Percentiles rank a stretch among this genome's conserved stretches.
Evolutionary conservation across 2,329 filamentous ascomycete species (phyloP).

Genomic region (Samsoniella hepiali): DNA sequence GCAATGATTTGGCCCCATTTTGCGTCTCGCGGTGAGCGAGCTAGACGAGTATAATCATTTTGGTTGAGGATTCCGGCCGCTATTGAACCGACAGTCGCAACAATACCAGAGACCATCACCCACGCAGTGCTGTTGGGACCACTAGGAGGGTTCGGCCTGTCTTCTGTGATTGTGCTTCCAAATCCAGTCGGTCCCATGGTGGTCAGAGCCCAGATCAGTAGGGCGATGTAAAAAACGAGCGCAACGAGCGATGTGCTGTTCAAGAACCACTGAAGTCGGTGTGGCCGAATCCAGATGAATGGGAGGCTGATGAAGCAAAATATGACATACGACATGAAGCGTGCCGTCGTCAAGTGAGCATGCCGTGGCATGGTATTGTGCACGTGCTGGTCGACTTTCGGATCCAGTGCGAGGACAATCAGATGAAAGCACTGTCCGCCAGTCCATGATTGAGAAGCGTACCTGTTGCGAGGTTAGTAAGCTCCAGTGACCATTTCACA

Average conservation of each 20-base stretch:
- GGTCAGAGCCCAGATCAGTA: conserved; percentile 43
- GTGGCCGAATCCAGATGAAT: conserved; percentile 43
- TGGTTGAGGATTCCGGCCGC: conserved; percentile 39
- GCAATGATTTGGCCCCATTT: conserved; percentile 35
- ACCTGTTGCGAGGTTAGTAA: conserved; percentile 27
- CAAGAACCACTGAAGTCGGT: conserved; percentile 42
- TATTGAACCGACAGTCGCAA: conserved; percentile 37
- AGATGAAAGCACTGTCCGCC: conserved; percentile 46
- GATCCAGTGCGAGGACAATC: conserved; percentile 44
- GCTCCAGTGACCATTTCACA: too few species aligned
- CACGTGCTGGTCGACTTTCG: conserved; percentile 40
- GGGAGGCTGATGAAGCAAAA: conserved; percentile 44
- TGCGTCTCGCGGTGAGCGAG: conserved; percentile 31
- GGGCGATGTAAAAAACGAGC: conserved; percentile 39
- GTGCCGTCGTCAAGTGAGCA: conserved; percentile 43
- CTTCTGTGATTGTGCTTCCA: conserved; percentile 31
- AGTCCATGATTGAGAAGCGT: conserved; percentile 45
- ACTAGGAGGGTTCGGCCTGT: conserved; percentile 25
- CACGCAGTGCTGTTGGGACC: conserved; percentile 33
- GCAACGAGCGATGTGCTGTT: conserved; percentile 38
- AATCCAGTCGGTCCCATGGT: conserved; percentile 42
- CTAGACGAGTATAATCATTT: conserved; percentile 38
- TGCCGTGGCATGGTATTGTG: conserved; percentile 39
- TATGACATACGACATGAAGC: conserved; percentile 43
- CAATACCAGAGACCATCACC: conserved; percentile 37